These are phyloP conservation scores for Fistulinella prunicolor DNA, from an alignment of 768 basidiomycete genomes.

Conservation along the genomic window DNA sequence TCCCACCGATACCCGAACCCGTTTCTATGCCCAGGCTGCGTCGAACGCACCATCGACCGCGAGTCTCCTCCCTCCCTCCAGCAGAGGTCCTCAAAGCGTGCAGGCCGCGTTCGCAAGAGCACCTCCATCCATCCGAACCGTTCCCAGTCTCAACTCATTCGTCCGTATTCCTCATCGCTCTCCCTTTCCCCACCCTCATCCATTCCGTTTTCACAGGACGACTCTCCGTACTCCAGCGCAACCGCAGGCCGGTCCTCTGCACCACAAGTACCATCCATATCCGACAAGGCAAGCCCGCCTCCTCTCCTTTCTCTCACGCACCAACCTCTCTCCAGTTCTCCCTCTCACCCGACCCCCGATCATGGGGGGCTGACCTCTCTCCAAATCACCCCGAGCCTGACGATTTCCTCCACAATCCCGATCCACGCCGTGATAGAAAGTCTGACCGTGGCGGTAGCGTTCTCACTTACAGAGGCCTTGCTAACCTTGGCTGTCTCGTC, in stretches of 20 bases:
- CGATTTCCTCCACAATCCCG: slow-evolving; percentile 72
- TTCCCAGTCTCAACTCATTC: slow-evolving; percentile 40
- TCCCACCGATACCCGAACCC: slow-evolving; percentile 41
- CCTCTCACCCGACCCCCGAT: slow-evolving; percentile 67
- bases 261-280: slow-evolving; percentile 43
- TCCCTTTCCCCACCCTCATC: background rate
- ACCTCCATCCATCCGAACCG: slow-evolving; percentile 36
- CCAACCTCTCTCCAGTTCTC: slow-evolving; percentile 50
- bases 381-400: slow-evolving; percentile 57
- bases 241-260: slow-evolving; percentile 29
- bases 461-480: slow-evolving; percentile 65
- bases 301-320: background rate
- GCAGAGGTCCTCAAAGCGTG: slow-evolving; percentile 30
- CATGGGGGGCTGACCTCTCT: slow-evolving; percentile 69
- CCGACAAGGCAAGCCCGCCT: slow-evolving; percentile 48
- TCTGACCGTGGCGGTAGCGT: slow-evolving; percentile 54
- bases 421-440: slow-evolving; percentile 59
- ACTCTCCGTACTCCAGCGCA: slow-evolving; percentile 39
- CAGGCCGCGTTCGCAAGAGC: slow-evolving; percentile 44
- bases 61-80: slow-evolving; percentile 45
- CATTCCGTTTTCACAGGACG: slow-evolving; percentile 27
- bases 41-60: slow-evolving; percentile 49
- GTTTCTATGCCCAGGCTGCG: slow-evolving; percentile 39
- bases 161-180: slow-evolving; percentile 30
- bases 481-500: slow-evolving; percentile 68